Evolutionary conservation across 169 alveolate species (phyloP).

Genomic region (Plasmodium falciparum): DNA sequence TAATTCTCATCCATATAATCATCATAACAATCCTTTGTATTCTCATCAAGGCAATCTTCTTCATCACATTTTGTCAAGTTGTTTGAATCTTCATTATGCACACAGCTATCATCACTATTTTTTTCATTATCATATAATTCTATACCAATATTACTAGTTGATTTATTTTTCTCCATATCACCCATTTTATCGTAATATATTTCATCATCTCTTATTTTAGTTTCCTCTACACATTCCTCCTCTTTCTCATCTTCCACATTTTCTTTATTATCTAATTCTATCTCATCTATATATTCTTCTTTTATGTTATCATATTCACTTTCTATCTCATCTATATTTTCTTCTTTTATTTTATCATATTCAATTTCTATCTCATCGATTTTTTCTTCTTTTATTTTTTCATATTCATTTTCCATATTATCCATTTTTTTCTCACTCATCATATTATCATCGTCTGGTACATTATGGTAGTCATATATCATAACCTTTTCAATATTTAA

Average conservation of each 20-base stretch:
- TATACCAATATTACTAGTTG: neutral
- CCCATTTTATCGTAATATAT: neutral
- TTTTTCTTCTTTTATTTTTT: neutral
- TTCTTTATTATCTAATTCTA: too few relatives aligned
- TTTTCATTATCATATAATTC: too few relatives aligned
- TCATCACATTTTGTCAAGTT: neutral
- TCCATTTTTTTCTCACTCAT: too few relatives aligned
- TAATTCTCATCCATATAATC: slow-evolving; percentile 25
- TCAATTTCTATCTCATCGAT: too few relatives aligned
- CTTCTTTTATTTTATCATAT: neutral
- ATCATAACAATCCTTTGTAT: slow-evolving; percentile 9
- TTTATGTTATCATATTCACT: neutral
- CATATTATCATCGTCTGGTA: too few relatives aligned
- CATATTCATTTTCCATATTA: too few relatives aligned
- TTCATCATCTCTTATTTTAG: neutral
- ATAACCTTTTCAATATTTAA: too few relatives aligned
- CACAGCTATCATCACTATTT: neutral
- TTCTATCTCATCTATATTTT: too few relatives aligned
- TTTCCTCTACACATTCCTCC: slow-evolving; percentile 6
- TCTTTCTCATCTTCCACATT: neutral
- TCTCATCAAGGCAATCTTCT: slow-evolving; percentile 4
- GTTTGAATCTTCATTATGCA: neutral
- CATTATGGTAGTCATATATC: too few relatives aligned
- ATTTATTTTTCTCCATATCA: neutral
- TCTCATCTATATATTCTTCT: neutral